These are phyloP conservation scores for Saccharomycopsis vini DNA, from an alignment of 805 yeast genomes.

Conservation along the genomic window DNA sequence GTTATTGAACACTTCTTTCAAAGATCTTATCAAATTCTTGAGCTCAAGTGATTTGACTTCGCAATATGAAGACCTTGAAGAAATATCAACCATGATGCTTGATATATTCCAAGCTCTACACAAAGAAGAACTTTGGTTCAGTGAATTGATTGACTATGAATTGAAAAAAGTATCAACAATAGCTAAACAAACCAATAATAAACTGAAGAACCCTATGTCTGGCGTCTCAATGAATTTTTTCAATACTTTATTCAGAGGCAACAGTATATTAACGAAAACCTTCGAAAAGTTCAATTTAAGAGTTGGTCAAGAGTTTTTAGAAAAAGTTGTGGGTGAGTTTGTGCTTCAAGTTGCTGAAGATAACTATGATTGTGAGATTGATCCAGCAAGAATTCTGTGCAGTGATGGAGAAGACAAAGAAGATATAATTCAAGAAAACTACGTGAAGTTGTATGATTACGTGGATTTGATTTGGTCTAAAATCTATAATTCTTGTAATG, in stretches of 20 bases:
- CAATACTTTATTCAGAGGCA: constrained; percentile 73
- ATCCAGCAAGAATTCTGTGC: constrained; percentile 50
- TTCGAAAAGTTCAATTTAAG: constrained; percentile 69
- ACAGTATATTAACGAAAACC: constrained; percentile 72
- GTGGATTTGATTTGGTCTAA: constrained; percentile 55
- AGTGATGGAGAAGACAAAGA: constrained; percentile 30
- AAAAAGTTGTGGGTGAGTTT: constrained; percentile 62
- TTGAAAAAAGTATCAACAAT: constrained; percentile 30
- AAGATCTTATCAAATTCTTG: constrained; percentile 42
- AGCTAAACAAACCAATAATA: not conserved
- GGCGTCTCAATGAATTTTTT: constrained; percentile 33
- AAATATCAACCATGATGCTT: constrained; percentile 48
- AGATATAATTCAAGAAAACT: constrained; percentile 38
- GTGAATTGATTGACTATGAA: constrained; percentile 59
- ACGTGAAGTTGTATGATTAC: constrained; percentile 38
- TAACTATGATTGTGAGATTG: constrained; percentile 64
- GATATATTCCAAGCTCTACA: constrained; percentile 69
- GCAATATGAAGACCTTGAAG: constrained; percentile 40
- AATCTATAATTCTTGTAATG: constrained; percentile 60
- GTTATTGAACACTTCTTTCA: constrained; percentile 44
- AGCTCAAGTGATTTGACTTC: constrained; percentile 24
- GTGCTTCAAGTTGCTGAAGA: constrained; percentile 45
- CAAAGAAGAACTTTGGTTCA: constrained; percentile 65
- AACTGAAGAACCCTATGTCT: not conserved
- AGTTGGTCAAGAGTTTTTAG: constrained; percentile 72